Percentiles rank a stretch among this genome's conserved stretches.
These are phyloP conservation scores for Elaeis guineensis DNA, from an alignment of 176 grass and related monocot genomes.

Conservation along the genomic window DNA sequence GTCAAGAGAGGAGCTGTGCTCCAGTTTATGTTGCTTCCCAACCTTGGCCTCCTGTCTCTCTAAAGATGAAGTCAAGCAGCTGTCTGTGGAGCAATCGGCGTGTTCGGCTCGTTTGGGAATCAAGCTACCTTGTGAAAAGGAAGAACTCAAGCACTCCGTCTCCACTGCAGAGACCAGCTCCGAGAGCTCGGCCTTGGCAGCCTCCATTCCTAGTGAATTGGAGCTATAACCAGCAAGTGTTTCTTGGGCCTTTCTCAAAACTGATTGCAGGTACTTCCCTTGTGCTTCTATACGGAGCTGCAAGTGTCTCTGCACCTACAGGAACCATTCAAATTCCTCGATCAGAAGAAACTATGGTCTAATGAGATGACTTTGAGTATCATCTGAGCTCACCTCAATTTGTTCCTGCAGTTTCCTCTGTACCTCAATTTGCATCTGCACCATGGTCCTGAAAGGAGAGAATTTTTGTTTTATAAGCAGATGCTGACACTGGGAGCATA, in stretches of 20 bases:
- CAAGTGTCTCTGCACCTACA: constrained; percentile 78
- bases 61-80: constrained; percentile 51
- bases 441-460: constrained; percentile 26
- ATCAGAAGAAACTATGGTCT: too few species aligned
- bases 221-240: constrained; percentile 32
- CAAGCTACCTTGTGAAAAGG: constrained; percentile 10
- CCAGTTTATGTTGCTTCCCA: constrained; percentile 8
- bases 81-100: constrained; percentile 33
- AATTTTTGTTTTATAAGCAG: background rate
- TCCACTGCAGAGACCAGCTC: constrained; percentile 44
- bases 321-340: background rate
- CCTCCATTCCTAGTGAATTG: constrained; percentile 17
- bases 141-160: constrained; percentile 36
- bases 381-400: constrained; percentile 48
- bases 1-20: background rate
- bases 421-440: constrained; percentile 60
- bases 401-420: constrained; percentile 55
- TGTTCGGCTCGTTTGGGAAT: background rate
- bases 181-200: constrained; percentile 41
- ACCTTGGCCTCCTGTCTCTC: constrained; percentile 33
- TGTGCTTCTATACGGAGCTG: constrained; percentile 94
- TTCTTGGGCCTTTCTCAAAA: constrained; percentile 58
- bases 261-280: constrained; percentile 73
- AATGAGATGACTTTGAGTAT: too few species aligned
- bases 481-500: background rate